A percentile compares a stretch with the other conserved stretches of the same genome.
Conservation (phyloP, 345 rosid genomes). For the Odontarrhena argentea region DNA sequence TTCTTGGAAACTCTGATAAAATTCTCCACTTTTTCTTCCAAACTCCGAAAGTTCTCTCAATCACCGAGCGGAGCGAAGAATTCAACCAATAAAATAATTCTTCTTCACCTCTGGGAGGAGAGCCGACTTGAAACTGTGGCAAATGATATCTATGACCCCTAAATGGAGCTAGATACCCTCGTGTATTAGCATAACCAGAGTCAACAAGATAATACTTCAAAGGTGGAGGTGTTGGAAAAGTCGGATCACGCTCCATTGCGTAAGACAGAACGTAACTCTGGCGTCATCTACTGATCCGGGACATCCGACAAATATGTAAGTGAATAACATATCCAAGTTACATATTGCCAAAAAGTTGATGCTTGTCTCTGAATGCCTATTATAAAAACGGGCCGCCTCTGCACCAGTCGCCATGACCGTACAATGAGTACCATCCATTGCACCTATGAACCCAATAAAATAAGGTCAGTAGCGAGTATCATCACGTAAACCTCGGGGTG, state of each 20-base stretch:
- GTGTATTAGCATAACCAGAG: neutral
- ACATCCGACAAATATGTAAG: neutral
- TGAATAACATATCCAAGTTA: neutral
- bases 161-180: neutral
- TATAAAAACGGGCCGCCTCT: too few relatives aligned
- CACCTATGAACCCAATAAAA: neutral
- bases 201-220: neutral
- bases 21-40: neutral
- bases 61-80: neutral
- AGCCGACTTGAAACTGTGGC: neutral
- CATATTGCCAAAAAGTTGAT: neutral
- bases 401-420: too few relatives aligned
- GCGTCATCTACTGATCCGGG: neutral
- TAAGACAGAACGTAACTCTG: neutral
- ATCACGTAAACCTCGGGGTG: neutral
- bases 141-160: neutral
- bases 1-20: neutral
- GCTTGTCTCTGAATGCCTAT: neutral
- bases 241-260: neutral
- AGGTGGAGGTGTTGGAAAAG: neutral
- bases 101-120: neutral
- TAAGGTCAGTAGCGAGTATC: neutral
- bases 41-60: neutral
- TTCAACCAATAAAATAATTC: too few relatives aligned
- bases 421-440: too few relatives aligned